phyloP scores from a whole-genome alignment of 164 flowering plant species.

The Stephania cephalantha region DNA sequence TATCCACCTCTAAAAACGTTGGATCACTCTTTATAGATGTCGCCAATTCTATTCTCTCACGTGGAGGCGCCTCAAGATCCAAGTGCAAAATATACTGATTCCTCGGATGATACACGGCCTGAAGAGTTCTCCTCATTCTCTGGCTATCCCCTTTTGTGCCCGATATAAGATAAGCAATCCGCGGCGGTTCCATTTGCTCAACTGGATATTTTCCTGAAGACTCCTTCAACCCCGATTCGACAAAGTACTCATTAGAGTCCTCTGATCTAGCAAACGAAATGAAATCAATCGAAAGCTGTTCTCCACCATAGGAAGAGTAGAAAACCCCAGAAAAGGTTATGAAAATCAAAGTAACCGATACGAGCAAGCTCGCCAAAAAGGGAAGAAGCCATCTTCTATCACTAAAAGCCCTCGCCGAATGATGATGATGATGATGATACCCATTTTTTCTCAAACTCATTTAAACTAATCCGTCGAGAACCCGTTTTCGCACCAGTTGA shows the following conservation, averaged over 20 bases:
- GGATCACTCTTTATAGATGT: constrained; percentile 60
- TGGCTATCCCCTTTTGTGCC: constrained; percentile 93
- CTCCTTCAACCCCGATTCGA: constrained; percentile 55
- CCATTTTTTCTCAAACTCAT: constrained; percentile 54
- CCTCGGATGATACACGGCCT: constrained; percentile 90
- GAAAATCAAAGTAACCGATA: constrained; percentile 45
- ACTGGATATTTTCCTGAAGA: constrained; percentile 12
- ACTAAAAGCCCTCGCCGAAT: constrained; percentile 54
- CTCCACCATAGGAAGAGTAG: constrained; percentile 36
- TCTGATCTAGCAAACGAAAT: constrained; percentile 34
- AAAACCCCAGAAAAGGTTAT: constrained; percentile 40
- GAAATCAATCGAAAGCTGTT: constrained; percentile 38
- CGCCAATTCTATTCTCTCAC: constrained; percentile 72
- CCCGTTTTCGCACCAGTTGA: constrained; percentile 1
- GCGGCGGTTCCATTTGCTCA: constrained; percentile 39
- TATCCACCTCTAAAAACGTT: constrained; percentile 61
- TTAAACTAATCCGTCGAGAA: neutral
- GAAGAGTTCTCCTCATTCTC: constrained; percentile 83
- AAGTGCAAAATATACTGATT: constrained; percentile 87
- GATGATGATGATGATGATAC: constrained; percentile 14
- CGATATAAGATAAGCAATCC: constrained; percentile 89
- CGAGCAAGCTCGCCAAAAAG: constrained; percentile 61
- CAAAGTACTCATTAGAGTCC: constrained; percentile 53
- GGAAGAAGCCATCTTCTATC: constrained; percentile 80
- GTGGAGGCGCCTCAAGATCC: constrained; percentile 96